These are phyloP conservation scores for Melanomma pulvis-pyrius DNA, from an alignment of 495 filamentous ascomycete genomes.

Conservation along the genomic window DNA sequence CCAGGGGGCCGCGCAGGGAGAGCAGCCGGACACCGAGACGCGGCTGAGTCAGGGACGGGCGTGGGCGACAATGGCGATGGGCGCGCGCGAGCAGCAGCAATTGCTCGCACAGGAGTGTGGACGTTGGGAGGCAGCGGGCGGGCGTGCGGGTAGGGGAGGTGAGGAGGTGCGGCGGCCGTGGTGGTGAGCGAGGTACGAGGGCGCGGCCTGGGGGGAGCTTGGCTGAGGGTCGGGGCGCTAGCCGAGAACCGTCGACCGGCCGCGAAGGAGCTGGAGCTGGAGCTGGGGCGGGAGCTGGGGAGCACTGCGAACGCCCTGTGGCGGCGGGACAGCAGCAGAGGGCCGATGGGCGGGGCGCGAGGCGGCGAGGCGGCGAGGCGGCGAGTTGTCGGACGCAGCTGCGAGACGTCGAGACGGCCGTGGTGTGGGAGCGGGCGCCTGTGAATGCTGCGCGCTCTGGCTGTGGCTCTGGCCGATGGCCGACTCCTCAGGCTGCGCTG, in stretches of 20 bases:
- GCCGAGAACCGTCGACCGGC: slow-evolving; percentile 24
- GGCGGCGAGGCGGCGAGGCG: too few species aligned
- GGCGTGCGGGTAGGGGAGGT: slow-evolving; percentile 1
- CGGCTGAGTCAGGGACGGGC: slow-evolving; percentile 20
- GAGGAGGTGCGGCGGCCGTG: slow-evolving; percentile 19
- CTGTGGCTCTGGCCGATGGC: too few species aligned
- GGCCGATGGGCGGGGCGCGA: not conserved
- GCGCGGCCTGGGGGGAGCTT: slow-evolving; percentile 21
- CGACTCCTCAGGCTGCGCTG: too few species aligned
- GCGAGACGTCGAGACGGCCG: too few species aligned
- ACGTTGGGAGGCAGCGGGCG: slow-evolving; percentile 29
- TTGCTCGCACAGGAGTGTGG: slow-evolving; percentile 33
- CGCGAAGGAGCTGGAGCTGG: not conserved
- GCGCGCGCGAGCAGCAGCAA: slow-evolving; percentile 35
- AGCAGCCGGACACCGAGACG: slow-evolving; percentile 30
- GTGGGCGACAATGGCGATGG: slow-evolving; percentile 18
- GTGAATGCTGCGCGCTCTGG: too few species aligned
- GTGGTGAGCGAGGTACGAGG: slow-evolving; percentile 29
- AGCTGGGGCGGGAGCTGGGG: too few species aligned
- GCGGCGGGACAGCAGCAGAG: not conserved
- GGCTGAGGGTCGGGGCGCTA: slow-evolving; percentile 10
- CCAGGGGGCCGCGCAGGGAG: slow-evolving; percentile 37
- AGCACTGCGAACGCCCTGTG: not conserved
- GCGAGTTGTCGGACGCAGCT: too few species aligned
- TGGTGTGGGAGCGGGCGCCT: too few species aligned